phyloP scores from a whole-genome alignment of 2,329 filamentous ascomycete genomes.

The Fusarium irregulare region DNA sequence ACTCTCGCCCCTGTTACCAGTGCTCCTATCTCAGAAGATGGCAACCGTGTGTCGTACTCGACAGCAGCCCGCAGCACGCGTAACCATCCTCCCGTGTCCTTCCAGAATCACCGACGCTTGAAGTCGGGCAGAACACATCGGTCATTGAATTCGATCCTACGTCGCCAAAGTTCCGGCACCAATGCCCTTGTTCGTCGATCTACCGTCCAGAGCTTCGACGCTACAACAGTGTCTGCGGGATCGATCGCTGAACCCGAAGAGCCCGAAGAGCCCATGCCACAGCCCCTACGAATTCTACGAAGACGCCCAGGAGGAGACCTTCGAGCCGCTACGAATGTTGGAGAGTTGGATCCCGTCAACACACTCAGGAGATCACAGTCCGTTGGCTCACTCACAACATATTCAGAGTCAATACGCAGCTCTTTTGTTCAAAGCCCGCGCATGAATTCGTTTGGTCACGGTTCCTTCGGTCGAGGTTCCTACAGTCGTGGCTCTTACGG shows the following conservation, averaged over 20 bases:
- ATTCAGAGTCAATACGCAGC: constrained; percentile 69
- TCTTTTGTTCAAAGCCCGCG: constrained; percentile 63
- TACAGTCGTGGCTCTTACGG: constrained; percentile 14
- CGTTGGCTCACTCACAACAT: constrained; percentile 69
- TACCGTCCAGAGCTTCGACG: constrained; percentile 70
- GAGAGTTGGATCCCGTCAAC: constrained; percentile 64
- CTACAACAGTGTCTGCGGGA: constrained; percentile 61
- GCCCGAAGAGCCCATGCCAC: constrained; percentile 54
- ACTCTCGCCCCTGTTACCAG: constrained; percentile 50
- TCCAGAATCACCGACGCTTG: constrained; percentile 57
- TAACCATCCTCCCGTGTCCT: constrained; percentile 48
- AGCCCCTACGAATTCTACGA: constrained; percentile 72
- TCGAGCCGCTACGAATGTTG: constrained; percentile 73
- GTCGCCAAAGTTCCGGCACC: constrained; percentile 70
- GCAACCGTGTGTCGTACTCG: constrained; percentile 48
- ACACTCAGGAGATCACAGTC: constrained; percentile 66
- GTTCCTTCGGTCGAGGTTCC: constrained; percentile 34
- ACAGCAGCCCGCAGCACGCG: constrained; percentile 41
- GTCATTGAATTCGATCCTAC: constrained; percentile 63
- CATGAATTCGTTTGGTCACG: constrained; percentile 44
- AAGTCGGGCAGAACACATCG: constrained; percentile 61
- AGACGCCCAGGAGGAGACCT: constrained; percentile 81
- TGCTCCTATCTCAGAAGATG: constrained; percentile 50
- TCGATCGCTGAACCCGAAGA: constrained; percentile 63
- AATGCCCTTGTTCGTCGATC: constrained; percentile 64